Conservation (phyloP, 1,284 basidiomycete species). For the Leucoagaricus sp. region DNA sequence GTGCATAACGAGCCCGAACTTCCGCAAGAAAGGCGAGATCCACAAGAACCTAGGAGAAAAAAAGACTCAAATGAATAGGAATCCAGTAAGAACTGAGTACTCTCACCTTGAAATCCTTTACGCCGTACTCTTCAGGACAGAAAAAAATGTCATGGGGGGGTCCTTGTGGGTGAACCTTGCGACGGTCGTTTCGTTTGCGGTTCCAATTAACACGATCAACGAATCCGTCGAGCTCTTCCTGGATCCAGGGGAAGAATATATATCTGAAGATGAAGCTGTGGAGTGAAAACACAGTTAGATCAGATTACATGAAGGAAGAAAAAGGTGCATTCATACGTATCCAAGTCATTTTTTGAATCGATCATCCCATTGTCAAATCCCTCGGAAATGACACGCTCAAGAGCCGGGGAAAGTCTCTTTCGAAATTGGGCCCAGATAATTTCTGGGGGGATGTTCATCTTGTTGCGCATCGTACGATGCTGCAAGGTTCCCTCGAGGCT, state of each 20-base stretch:
- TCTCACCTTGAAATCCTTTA: slow-evolving; percentile 30
- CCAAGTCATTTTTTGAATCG: slow-evolving; percentile 26
- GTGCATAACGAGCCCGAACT: neutral
- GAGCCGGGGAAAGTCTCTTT: slow-evolving; percentile 30
- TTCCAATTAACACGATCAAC: slow-evolving; percentile 24
- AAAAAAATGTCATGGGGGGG: slow-evolving; percentile 29
- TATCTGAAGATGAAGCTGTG: slow-evolving; percentile 36
- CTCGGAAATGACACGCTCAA: slow-evolving; percentile 33
- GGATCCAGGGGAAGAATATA: slow-evolving; percentile 39
- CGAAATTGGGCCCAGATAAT: slow-evolving; percentile 33
- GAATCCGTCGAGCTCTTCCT: slow-evolving; percentile 35
- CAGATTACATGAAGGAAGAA: too few relatives aligned
- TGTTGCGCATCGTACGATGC: slow-evolving; percentile 32
- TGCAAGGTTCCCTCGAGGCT: slow-evolving; percentile 33
- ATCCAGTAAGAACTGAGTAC: neutral
- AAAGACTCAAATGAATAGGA: neutral
- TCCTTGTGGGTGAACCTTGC: slow-evolving; percentile 37
- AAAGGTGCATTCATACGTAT: too few relatives aligned
- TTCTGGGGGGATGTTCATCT: slow-evolving; percentile 39
- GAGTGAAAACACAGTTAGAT: neutral
- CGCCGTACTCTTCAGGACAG: slow-evolving; percentile 17
- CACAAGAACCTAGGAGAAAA: neutral
- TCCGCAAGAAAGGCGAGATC: neutral
- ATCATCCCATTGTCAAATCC: slow-evolving; percentile 35
- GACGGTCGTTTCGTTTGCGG: slow-evolving; percentile 21